Evolutionary conservation across 1,139 yeast species (phyloP).

Genomic region (Blastobotrys elegans): DNA sequence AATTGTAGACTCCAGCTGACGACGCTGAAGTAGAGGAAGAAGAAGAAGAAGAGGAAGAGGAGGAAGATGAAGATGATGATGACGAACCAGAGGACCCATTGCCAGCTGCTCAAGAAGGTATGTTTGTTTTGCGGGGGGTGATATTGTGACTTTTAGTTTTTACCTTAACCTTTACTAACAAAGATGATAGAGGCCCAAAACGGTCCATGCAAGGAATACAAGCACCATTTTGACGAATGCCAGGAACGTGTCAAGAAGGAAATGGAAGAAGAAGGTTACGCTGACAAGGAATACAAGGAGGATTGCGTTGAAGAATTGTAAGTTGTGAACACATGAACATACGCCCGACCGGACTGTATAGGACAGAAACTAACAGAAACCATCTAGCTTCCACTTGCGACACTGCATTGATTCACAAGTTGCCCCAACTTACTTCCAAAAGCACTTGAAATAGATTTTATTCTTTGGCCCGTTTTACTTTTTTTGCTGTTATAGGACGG

Average conservation of each 20-base stretch:
- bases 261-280: slow-evolving; percentile 79
- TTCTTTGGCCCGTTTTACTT: no score
- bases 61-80: slow-evolving; percentile 47
- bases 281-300: slow-evolving; percentile 74
- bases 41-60: slow-evolving; percentile 41
- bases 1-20: slow-evolving; percentile 20
- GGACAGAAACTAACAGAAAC: not conserved
- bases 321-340: slow-evolving; percentile 9
- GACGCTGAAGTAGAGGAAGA: slow-evolving; percentile 39
- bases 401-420: slow-evolving; percentile 92
- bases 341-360: not conserved
- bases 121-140: slow-evolving; percentile 8
- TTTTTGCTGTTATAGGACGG: no score
- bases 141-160: no score
- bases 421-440: slow-evolving; percentile 84
- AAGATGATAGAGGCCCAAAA: slow-evolving; percentile 39
- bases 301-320: slow-evolving; percentile 92
- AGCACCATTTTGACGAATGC: slow-evolving; percentile 93
- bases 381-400: slow-evolving; percentile 72
- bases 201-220: slow-evolving; percentile 64
- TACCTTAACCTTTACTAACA: not conserved
- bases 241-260: slow-evolving; percentile 88
- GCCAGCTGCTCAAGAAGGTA: slow-evolving; percentile 31
- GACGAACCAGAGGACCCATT: slow-evolving; percentile 41
- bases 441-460: slow-evolving; percentile 35